Evolutionary conservation across 768 basidiomycete species (phyloP), one percentile per base, ranked within the genome.

Genomic region (Podaxis pistillaris): DNA sequence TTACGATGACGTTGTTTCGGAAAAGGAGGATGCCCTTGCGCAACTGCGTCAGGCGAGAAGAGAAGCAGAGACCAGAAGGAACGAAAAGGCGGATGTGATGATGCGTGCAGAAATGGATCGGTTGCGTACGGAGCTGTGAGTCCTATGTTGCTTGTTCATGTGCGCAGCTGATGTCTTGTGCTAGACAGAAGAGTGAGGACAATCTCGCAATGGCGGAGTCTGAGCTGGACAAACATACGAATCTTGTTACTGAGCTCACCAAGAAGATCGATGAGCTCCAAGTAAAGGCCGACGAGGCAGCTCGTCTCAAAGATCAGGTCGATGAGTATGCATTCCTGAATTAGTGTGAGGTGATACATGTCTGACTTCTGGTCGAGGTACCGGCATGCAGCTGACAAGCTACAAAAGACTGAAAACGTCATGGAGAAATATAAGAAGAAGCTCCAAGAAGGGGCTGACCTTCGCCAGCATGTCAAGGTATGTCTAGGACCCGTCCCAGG

Each of bases 341-440:
- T 49, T 58, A 19, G 13, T 30, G 13, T 7, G 19, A 40, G 11
- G 62, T 46, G 2, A 30, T 54, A 28, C 56, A 58, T 62, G 37
- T 56, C 56, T 53, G 24, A 61, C 41, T 49, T 37, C 40, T 46
- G 15, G 38, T 40, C 38, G 63, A 96, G 94, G 71, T 93, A 94
- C 69, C 89, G 90, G 4, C 95, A 98, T 76, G 90, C 94, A 4
- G 91, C 93, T 3, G 97, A 98, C 69, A 92, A 88, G 66, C 79
- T 95, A 46, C 89, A 92, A 68, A 98, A 98, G 80, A 91, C 89
- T 1, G 97, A 98, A 76, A 96, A 96, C 70, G 95, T 97, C 30
- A 93, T 97, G 85, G 95, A 98, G 75, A 99, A 98, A 74, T 96
- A 98, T 75, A 96, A 96, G 79, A 96, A 93, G 83, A 99, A 98